These are phyloP conservation scores for Globisporangium cystogenes DNA, from an alignment of 352 stramenopile species.

Conservation along the genomic window DNA sequence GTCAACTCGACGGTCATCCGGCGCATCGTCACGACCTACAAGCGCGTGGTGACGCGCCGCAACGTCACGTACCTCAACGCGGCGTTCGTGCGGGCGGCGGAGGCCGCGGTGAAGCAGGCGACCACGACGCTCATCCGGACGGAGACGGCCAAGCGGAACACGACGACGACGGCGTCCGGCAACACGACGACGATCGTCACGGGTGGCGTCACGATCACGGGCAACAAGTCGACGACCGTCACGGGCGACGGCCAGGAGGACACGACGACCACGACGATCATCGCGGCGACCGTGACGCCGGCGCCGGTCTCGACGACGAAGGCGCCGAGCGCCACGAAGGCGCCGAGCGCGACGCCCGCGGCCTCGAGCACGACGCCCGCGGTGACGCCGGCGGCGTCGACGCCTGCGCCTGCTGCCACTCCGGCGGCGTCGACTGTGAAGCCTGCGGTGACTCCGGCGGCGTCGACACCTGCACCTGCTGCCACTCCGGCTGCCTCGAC, in stretches of 20 bases:
- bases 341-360: conserved; percentile 1
- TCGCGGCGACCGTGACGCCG: conserved; percentile 6
- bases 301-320: conserved; percentile 4
- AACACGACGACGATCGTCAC: conserved; percentile 7
- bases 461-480: not conserved
- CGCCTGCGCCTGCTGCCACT: not conserved
- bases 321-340: conserved; percentile 3
- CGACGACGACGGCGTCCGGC: conserved; percentile 16
- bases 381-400: conserved; percentile 1
- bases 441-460: conserved; percentile 7
- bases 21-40: conserved; percentile 23
- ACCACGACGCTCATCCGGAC: conserved; percentile 7
- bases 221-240: conserved; percentile 11
- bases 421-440: not conserved
- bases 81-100: conserved; percentile 21
- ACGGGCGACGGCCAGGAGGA: conserved; percentile 3
- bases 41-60: conserved; percentile 14
- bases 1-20: conserved; percentile 36
- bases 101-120: conserved; percentile 13
- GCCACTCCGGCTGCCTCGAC: conserved; percentile 1
- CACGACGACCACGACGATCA: conserved; percentile 13
- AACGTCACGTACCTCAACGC: conserved; percentile 21
- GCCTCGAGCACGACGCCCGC: not conserved
- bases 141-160: conserved; percentile 6
- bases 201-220: conserved; percentile 10